These are phyloP conservation scores for Podospora fimiseda DNA, from an alignment of 495 filamentous ascomycete genomes.

Conservation along the genomic window DNA sequence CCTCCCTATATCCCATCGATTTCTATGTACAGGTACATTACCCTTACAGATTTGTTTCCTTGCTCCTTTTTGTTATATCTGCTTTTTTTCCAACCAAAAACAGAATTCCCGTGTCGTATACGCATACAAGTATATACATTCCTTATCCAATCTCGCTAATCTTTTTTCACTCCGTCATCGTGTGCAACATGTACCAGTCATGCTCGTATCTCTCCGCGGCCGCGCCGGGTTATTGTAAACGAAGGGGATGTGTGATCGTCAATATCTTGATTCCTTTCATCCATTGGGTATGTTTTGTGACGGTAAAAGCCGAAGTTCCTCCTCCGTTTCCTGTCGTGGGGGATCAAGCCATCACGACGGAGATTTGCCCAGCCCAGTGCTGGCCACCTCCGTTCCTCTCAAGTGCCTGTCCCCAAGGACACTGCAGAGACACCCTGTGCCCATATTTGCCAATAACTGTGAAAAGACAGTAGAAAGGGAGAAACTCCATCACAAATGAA, in stretches of 20 bases:
- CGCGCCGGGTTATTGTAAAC: not conserved
- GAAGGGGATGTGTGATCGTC: not conserved
- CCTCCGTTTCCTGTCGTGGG: not conserved
- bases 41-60: not conserved
- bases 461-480: not conserved
- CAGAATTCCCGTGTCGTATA: not conserved
- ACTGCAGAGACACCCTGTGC: too few relatives aligned
- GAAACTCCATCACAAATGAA: not conserved
- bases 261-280: not conserved
- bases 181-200: slow-evolving; percentile 7
- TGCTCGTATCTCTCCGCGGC: slow-evolving; percentile 11
- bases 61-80: not conserved
- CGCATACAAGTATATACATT: too few relatives aligned
- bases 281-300: not conserved
- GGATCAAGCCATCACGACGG: not conserved
- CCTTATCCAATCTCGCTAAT: not conserved
- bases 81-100: not conserved
- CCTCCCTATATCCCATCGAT: too few relatives aligned
- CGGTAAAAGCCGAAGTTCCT: not conserved
- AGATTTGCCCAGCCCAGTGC: too few relatives aligned
- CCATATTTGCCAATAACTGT: not conserved
- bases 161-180: not conserved
- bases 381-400: too few relatives aligned
- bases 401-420: too few relatives aligned
- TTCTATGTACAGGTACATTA: not conserved